Percentiles rank a stretch among this genome's conserved stretches.
These are phyloP conservation scores for Leishmania mexicana DNA, from an alignment of 208 protist genomes.

Conservation along the genomic window DNA sequence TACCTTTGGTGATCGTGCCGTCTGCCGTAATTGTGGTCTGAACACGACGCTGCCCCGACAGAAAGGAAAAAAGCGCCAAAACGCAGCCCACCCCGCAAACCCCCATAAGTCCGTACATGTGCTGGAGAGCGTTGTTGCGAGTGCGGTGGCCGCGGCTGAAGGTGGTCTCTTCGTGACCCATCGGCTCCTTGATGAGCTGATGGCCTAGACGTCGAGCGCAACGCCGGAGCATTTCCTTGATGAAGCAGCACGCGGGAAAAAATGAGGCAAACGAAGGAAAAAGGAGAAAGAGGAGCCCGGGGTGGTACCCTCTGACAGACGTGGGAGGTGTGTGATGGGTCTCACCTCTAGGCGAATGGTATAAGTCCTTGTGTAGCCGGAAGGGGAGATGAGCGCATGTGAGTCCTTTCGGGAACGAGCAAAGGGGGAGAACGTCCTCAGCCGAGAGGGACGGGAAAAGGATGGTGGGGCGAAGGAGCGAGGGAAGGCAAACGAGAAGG, in stretches of 20 bases:
- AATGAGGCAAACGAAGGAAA: background rate
- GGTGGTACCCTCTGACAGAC: background rate
- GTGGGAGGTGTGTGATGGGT: background rate
- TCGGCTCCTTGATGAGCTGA: constrained; percentile 90
- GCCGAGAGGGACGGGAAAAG: background rate
- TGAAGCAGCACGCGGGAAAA: background rate
- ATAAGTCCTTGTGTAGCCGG: background rate
- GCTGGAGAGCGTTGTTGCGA: constrained; percentile 55
- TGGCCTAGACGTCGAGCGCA: constrained; percentile 62
- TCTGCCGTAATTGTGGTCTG: constrained; percentile 60
- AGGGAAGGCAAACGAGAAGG: background rate
- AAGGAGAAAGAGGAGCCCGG: background rate
- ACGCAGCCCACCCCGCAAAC: constrained; percentile 65
- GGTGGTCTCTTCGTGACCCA: constrained; percentile 87
- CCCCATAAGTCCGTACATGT: constrained; percentile 50
- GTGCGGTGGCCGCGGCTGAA: constrained; percentile 74
- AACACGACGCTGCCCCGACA: constrained; percentile 51
- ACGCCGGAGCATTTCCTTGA: constrained; percentile 58
- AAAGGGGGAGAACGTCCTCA: background rate
- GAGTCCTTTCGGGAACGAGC: background rate
- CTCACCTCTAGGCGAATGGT: background rate
- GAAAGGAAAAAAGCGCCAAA: constrained; percentile 61
- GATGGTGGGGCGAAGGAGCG: background rate
- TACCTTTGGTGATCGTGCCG: constrained; percentile 63
- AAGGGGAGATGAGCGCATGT: background rate